These are phyloP conservation scores for Ilyonectria mors-panacis DNA, from an alignment of 2,329 filamentous ascomycete species.

Conservation along the genomic window DNA sequence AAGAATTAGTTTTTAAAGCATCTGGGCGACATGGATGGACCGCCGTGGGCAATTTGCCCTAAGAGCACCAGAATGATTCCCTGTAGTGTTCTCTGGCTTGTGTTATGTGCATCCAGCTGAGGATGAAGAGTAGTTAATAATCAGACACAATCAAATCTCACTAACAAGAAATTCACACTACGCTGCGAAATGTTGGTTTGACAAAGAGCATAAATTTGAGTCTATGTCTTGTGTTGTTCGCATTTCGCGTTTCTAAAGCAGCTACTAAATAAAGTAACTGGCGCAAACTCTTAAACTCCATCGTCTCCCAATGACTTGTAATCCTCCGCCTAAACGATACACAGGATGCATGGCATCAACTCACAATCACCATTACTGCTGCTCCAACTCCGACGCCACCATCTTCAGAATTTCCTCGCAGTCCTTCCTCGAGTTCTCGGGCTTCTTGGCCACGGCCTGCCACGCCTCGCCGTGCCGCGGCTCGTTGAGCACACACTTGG, in stretches of 20 bases:
- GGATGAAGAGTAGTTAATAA: slow-evolving; percentile 23
- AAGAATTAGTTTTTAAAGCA: neutral
- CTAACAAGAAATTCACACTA: no score
- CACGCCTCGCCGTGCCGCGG: slow-evolving; percentile 94
- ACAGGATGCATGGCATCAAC: slow-evolving; percentile 8
- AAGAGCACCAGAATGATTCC: slow-evolving; percentile 23
- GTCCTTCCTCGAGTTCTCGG: slow-evolving; percentile 80
- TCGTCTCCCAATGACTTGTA: slow-evolving; percentile 19
- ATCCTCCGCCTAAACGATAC: slow-evolving; percentile 9
- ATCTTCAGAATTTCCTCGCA: slow-evolving; percentile 87
- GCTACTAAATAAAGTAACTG: neutral
- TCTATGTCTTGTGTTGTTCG: slow-evolving; percentile 8
- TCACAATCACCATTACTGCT: slow-evolving; percentile 37
- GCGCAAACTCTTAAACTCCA: slow-evolving; percentile 25
- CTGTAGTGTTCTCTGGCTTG: slow-evolving; percentile 2
- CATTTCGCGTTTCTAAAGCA: slow-evolving; percentile 23
- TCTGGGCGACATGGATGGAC: slow-evolving; percentile 10
- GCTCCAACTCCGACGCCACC: slow-evolving; percentile 70
- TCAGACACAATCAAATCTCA: neutral
- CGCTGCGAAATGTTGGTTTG: neutral
- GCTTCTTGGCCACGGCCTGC: slow-evolving; percentile 89
- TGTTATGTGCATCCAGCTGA: slow-evolving; percentile 11
- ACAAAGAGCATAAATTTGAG: no score
- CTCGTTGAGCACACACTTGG: slow-evolving; percentile 86
- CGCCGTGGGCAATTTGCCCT: neutral